A percentile compares a stretch with the other conserved stretches of the same genome.
These are phyloP conservation scores for Oryza meridionalis DNA, from an alignment of 176 grass and related monocot genomes.

Conservation along the genomic window DNA sequence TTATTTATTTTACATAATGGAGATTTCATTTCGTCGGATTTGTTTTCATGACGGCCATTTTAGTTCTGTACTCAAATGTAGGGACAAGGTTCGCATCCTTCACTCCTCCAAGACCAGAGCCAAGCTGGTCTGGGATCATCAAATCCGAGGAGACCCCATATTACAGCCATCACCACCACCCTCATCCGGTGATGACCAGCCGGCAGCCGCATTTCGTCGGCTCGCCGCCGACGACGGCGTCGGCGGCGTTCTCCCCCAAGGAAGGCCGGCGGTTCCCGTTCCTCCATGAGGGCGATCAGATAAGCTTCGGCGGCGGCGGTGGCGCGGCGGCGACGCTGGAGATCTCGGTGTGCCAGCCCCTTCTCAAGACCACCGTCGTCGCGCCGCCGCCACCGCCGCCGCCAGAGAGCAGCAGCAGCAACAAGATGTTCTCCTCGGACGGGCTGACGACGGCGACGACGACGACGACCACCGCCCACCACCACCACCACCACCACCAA, in stretches of 20 bases:
- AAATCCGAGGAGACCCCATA: slow-evolving; percentile 54
- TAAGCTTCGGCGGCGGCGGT: slow-evolving; percentile 36
- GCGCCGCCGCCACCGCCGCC: background rate
- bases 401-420: slow-evolving; percentile 65
- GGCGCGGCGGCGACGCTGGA: background rate
- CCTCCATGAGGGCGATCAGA: slow-evolving; percentile 53
- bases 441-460: slow-evolving; percentile 1
- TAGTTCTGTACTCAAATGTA: slow-evolving; percentile 49
- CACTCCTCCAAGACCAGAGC: slow-evolving; percentile 52
- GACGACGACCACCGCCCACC: background rate
- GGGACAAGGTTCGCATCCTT: slow-evolving; percentile 60
- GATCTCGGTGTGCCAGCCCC: slow-evolving; percentile 46
- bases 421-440: slow-evolving; percentile 60
- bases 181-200: slow-evolving; percentile 23
- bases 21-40: background rate
- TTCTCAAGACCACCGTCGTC: slow-evolving; percentile 35
- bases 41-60: slow-evolving; percentile 30
- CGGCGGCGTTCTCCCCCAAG: background rate
- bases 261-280: slow-evolving; percentile 71
- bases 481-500: background rate
- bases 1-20: background rate
- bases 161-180: background rate
- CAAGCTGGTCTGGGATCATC: slow-evolving; percentile 59
- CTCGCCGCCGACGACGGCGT: background rate
- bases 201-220: slow-evolving; percentile 38